Percentiles rank a stretch among this genome's conserved stretches.
phyloP scores from a whole-genome alignment of 495 filamentous ascomycete genomes.

The Tirmania nivea region DNA sequence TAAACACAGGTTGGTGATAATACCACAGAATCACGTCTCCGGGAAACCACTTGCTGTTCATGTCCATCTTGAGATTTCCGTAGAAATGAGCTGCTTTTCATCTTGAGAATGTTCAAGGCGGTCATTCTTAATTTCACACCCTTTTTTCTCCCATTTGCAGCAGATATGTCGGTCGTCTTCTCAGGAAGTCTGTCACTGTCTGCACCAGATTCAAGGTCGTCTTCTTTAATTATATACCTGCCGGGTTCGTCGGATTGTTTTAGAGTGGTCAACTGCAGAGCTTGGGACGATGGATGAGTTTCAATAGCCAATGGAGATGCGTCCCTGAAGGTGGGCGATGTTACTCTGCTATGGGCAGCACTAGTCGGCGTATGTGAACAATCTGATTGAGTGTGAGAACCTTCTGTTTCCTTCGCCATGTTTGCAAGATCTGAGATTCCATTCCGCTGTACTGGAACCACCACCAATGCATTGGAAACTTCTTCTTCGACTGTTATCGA shows the following conservation, averaged over 20 bases:
- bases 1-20: neutral
- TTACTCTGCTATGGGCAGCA: neutral
- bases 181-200: too few relatives aligned
- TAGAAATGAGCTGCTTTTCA: neutral
- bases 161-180: neutral
- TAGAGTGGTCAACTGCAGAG: too few relatives aligned
- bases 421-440: neutral
- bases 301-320: neutral
- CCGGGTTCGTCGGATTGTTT: neutral
- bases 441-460: too few relatives aligned
- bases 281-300: neutral
- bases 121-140: neutral
- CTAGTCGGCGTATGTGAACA: neutral
- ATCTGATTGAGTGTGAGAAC: neutral
- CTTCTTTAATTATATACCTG: neutral
- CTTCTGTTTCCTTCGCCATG: neutral
- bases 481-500: too few relatives aligned
- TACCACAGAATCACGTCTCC: neutral
- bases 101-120: neutral
- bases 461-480: too few relatives aligned
- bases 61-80: neutral
- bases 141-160: neutral
- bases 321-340: neutral
- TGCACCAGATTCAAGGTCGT: too few relatives aligned
- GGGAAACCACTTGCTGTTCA: neutral